Percentiles rank a stretch among this genome's conserved stretches.
Evolutionary conservation across 768 basidiomycete genomes (phyloP).

Genomic region (Guyanaporus albipodus): DNA sequence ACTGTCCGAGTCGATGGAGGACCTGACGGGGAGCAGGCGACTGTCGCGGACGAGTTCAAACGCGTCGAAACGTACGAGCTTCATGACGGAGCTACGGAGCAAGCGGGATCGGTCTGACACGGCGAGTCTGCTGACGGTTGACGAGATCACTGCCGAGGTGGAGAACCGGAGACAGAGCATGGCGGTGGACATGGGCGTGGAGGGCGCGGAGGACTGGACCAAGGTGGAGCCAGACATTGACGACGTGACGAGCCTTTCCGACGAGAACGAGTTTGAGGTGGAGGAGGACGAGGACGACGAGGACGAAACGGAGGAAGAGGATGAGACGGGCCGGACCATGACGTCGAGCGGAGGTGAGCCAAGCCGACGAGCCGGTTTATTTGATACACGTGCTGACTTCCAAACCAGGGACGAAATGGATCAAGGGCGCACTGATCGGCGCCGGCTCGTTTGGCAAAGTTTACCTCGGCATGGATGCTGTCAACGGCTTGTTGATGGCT

Average conservation of each 20-base stretch:
- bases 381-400: conserved; percentile 1
- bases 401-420: conserved; percentile 82
- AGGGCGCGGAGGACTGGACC: conserved; percentile 67
- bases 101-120: conserved; percentile 85
- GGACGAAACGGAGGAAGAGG: conserved; percentile 45
- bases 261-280: conserved; percentile 44
- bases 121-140: conserved; percentile 89
- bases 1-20: conserved; percentile 73
- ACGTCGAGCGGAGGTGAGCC: conserved; percentile 51
- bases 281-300: conserved; percentile 51
- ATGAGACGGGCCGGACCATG: conserved; percentile 48
- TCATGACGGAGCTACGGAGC: conserved; percentile 75
- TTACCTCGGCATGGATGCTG: conserved; percentile 92
- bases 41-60: conserved; percentile 45
- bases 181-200: conserved; percentile 41
- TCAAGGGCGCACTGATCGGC: conserved; percentile 93
- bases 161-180: conserved; percentile 60
- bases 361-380: conserved; percentile 7
- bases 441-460: conserved; percentile 95
- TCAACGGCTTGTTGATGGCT: conserved; percentile 88
- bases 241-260: conserved; percentile 45
- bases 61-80: conserved; percentile 65
- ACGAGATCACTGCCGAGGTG: conserved; percentile 96
- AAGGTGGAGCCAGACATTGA: conserved; percentile 55
- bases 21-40: conserved; percentile 38